Evolutionary conservation across 352 stramenopile genomes (phyloP).

Genomic region (Globisporangium cystogenes): DNA sequence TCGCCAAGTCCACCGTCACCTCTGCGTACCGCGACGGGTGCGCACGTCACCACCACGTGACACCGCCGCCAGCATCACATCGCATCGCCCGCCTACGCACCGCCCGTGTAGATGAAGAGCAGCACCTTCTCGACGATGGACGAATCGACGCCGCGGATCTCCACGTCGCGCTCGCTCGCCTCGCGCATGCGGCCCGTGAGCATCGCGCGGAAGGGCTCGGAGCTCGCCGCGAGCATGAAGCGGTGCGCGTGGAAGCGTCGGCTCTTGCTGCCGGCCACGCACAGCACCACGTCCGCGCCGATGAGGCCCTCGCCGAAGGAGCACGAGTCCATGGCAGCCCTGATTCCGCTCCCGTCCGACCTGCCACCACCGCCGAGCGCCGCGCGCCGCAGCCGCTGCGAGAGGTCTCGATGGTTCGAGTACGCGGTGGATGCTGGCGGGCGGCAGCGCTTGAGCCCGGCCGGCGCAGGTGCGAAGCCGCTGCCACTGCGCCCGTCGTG

Average conservation of each 20-base stretch:
- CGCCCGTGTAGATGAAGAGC: slow-evolving; percentile 81
- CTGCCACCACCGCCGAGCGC: slow-evolving; percentile 15
- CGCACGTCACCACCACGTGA: no score
- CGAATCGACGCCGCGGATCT: slow-evolving; percentile 59
- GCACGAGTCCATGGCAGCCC: no score
- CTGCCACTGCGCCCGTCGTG: slow-evolving; percentile 20
- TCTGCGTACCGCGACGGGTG: slow-evolving; percentile 32
- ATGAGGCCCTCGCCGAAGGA: slow-evolving; percentile 55
- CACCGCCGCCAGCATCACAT: no score
- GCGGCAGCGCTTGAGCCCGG: slow-evolving; percentile 6
- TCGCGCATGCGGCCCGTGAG: slow-evolving; percentile 79
- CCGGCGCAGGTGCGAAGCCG: slow-evolving; percentile 1
- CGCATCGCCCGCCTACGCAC: slow-evolving; percentile 17
- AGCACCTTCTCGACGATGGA: slow-evolving; percentile 78
- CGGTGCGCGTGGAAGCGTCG: slow-evolving; percentile 62
- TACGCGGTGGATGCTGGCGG: slow-evolving; percentile 41
- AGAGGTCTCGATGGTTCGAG: slow-evolving; percentile 63
- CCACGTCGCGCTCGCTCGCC: slow-evolving; percentile 58
- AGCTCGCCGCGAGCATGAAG: slow-evolving; percentile 83
- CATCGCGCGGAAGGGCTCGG: slow-evolving; percentile 79
- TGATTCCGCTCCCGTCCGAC: not conserved
- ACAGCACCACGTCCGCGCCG: slow-evolving; percentile 70
- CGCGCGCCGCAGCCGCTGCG: slow-evolving; percentile 46
- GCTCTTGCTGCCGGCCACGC: slow-evolving; percentile 20
- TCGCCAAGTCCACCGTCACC: slow-evolving; percentile 66